Conservation (phyloP, 164 flowering plant genomes). For the Cinnamomum micranthum region DNA sequence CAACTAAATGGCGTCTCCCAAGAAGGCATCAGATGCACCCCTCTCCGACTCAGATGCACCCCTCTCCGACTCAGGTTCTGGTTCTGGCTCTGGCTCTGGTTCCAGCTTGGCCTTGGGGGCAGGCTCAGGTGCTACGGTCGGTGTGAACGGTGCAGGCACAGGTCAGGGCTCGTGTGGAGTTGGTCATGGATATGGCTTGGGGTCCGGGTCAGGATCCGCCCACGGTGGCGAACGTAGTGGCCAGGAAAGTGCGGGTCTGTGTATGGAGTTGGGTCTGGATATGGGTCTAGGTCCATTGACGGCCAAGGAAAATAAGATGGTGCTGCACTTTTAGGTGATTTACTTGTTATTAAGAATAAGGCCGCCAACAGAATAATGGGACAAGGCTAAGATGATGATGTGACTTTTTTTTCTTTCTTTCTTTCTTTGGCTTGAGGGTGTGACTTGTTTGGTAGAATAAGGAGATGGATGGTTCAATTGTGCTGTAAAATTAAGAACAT, state of each 20-base stretch:
- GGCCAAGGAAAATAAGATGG: not conserved
- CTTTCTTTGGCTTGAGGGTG: no score
- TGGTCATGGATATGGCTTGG: not conserved
- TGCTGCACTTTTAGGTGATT: not conserved
- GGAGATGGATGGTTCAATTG: not conserved
- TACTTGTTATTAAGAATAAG: not conserved
- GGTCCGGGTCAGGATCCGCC: not conserved
- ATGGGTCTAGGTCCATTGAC: not conserved
- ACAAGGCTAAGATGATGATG: no score
- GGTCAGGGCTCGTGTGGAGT: slow-evolving; percentile 6
- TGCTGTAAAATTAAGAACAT: not conserved
- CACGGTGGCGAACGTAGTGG: not conserved
- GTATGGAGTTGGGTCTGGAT: not conserved
- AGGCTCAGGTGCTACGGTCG: not conserved
- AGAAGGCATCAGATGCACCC: slow-evolving; percentile 12
- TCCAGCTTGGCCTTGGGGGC: slow-evolving; percentile 17
- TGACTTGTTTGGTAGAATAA: not conserved
- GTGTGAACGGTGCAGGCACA: not conserved
- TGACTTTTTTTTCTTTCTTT: no score
- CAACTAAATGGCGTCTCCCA: slow-evolving; percentile 3
- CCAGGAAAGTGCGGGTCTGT: not conserved
- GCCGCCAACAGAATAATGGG: no score
- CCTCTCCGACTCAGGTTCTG: slow-evolving; percentile 17
- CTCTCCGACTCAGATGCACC: slow-evolving; percentile 17
- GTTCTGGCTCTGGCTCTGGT: slow-evolving; percentile 18